Evolutionary conservation across 306 rosid genomes (phyloP).

Genomic region (Casuarina cunninghamiana): DNA sequence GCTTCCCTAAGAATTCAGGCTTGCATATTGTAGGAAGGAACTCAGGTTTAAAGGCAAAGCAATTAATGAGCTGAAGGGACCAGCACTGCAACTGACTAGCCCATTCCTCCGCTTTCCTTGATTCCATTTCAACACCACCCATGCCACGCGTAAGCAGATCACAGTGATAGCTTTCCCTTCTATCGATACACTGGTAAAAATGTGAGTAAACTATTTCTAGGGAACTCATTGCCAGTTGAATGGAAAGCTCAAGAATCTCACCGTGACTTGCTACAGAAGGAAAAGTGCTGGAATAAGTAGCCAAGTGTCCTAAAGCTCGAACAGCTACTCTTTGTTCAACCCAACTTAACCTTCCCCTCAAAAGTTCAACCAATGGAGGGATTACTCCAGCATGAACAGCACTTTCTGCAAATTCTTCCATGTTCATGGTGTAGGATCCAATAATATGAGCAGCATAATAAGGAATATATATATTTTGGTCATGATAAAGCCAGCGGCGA

Average conservation of each 20-base stretch:
- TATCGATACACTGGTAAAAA: slow-evolving; percentile 84
- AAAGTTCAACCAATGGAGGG: slow-evolving; percentile 89
- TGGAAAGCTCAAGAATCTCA: slow-evolving; percentile 91
- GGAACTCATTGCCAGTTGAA: slow-evolving; percentile 89
- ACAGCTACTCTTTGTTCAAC: slow-evolving; percentile 99
- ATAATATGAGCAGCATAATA: slow-evolving; percentile 97
- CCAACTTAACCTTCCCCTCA: slow-evolving; percentile 95
- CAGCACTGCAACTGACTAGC: slow-evolving; percentile 99
- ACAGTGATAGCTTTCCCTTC: slow-evolving; percentile 95
- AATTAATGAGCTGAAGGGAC: slow-evolving; percentile 97
- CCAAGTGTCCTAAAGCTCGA: slow-evolving; percentile 97
- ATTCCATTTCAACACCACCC: slow-evolving; percentile 99
- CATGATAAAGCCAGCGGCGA: slow-evolving; percentile 96
- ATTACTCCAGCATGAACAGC: slow-evolving; percentile 86
- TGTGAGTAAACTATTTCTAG: slow-evolving; percentile 94
- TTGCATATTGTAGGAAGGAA: slow-evolving; percentile 91
- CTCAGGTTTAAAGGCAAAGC: slow-evolving; percentile 95
- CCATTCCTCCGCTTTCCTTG: slow-evolving; percentile 99
- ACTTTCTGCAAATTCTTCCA: slow-evolving; percentile 93
- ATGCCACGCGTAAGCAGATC: slow-evolving; percentile 98
- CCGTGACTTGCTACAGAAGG: slow-evolving; percentile 78
- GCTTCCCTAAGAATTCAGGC: slow-evolving; percentile 73
- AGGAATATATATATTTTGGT: slow-evolving; percentile 95
- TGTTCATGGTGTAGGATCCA: slow-evolving; percentile 98
- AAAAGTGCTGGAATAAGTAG: slow-evolving; percentile 90